These are phyloP conservation scores for Fusarium sp. DNA, from an alignment of 2,329 filamentous ascomycete species.

Conservation along the genomic window DNA sequence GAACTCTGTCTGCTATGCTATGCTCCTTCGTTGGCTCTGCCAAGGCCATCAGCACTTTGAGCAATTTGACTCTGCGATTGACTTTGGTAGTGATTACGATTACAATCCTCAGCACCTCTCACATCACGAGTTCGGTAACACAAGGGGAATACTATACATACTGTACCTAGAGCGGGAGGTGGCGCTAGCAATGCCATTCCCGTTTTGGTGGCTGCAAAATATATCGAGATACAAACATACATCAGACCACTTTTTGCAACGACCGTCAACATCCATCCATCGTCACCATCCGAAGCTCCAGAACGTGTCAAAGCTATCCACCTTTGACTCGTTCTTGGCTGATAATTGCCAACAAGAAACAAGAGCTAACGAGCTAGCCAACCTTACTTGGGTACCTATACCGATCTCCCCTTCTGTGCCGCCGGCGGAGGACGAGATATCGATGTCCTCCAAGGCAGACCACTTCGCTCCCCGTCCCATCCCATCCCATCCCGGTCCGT, in stretches of 20 bases:
- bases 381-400: not conserved
- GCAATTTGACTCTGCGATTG: constrained; percentile 3
- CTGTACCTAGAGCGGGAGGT: constrained; percentile 7
- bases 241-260: constrained; percentile 26
- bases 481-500: constrained; percentile 25
- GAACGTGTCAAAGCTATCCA: constrained; percentile 19
- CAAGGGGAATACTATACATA: not conserved
- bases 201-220: constrained; percentile 14
- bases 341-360: constrained; percentile 12
- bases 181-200: constrained; percentile 11
- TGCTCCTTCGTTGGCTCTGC: not conserved
- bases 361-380: constrained; percentile 2
- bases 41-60: not conserved
- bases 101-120: not conserved
- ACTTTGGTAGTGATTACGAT: constrained; percentile 2
- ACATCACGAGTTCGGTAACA: not conserved
- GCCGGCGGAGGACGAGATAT: not conserved
- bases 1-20: not conserved
- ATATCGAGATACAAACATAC: constrained; percentile 19
- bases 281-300: constrained; percentile 13
- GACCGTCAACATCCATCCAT: not conserved
- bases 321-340: constrained; percentile 15
- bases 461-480: constrained; percentile 26
- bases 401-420: constrained; percentile 3
- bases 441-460: constrained; percentile 20